Conservation (phyloP, 1,139 yeast species). For the Pichia inconspicua region DNA sequence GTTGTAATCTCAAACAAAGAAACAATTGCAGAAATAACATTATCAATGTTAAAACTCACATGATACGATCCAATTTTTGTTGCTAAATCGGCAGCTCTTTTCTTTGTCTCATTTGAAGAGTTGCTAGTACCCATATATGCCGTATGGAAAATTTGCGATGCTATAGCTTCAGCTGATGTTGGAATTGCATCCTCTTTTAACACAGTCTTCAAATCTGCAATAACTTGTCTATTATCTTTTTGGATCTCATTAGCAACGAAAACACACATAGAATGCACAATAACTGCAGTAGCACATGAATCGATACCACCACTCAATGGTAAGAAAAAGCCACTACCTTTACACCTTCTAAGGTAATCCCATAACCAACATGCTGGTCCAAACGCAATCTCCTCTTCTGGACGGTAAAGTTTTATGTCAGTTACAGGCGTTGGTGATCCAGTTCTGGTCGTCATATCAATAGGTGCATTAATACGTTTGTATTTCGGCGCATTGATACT, state of each 20-base stretch:
- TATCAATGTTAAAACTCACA: conserved; percentile 85
- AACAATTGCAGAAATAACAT: conserved; percentile 66
- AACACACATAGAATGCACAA: conserved; percentile 90
- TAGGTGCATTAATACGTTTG: conserved; percentile 52
- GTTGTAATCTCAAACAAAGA: conserved; percentile 80
- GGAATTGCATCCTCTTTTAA: conserved; percentile 60
- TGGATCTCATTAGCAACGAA: conserved; percentile 61
- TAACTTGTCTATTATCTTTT: conserved; percentile 66
- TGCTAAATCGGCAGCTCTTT: conserved; percentile 76
- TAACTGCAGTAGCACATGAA: conserved; percentile 93
- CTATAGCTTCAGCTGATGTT: conserved; percentile 63
- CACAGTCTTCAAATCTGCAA: conserved; percentile 61
- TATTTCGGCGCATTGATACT: conserved; percentile 49
- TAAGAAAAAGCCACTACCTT: conserved; percentile 82
- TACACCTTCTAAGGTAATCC: conserved; percentile 91
- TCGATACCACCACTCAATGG: conserved; percentile 98
- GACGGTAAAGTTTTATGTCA: conserved; percentile 57
- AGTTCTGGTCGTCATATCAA: conserved; percentile 53
- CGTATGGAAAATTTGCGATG: conserved; percentile 72
- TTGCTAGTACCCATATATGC: conserved; percentile 94
- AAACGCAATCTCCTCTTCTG: conserved; percentile 92
- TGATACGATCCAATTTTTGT: conserved; percentile 79
- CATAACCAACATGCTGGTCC: conserved; percentile 99
- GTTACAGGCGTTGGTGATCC: conserved; percentile 53
- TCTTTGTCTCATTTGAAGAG: conserved; percentile 79